phyloP scores from a whole-genome alignment of 2,329 filamentous ascomycete species.

The Cladophialophora yegresii region DNA sequence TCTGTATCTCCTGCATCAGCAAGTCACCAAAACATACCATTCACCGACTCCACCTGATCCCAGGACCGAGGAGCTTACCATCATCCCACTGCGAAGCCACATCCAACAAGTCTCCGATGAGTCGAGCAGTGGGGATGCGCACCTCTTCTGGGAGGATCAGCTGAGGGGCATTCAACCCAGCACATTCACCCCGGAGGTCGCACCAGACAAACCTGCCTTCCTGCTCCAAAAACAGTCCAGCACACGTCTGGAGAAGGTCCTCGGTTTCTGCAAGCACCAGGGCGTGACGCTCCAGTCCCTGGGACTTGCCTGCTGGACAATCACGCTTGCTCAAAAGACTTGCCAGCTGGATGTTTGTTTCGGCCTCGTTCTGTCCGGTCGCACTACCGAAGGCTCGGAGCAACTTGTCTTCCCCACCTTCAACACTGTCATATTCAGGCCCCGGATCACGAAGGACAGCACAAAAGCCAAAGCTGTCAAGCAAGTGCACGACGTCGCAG shows the following conservation, averaged over 20 bases:
- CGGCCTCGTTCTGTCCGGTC: conserved; percentile 79
- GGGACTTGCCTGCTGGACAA: conserved; percentile 74
- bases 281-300: conserved; percentile 75
- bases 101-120: conserved; percentile 60
- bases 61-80: background rate
- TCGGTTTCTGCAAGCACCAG: conserved; percentile 63
- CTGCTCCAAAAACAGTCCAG: conserved; percentile 53
- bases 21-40: conserved; percentile 42
- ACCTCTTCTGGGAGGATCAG: conserved; percentile 70
- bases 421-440: conserved; percentile 80
- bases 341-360: conserved; percentile 74
- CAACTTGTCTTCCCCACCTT: conserved; percentile 81
- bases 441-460: conserved; percentile 66
- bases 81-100: conserved; percentile 37
- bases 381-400: conserved; percentile 71
- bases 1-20: conserved; percentile 69
- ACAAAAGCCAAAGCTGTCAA: conserved; percentile 64
- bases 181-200: background rate
- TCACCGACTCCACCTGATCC: background rate
- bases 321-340: conserved; percentile 65
- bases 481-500: conserved; percentile 72
- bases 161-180: conserved; percentile 46
- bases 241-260: conserved; percentile 48
- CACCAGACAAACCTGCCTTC: conserved; percentile 35
- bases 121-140: conserved; percentile 51